phyloP scores from a whole-genome alignment of 2,329 filamentous ascomycete species.

The Aciculosporium take region DNA sequence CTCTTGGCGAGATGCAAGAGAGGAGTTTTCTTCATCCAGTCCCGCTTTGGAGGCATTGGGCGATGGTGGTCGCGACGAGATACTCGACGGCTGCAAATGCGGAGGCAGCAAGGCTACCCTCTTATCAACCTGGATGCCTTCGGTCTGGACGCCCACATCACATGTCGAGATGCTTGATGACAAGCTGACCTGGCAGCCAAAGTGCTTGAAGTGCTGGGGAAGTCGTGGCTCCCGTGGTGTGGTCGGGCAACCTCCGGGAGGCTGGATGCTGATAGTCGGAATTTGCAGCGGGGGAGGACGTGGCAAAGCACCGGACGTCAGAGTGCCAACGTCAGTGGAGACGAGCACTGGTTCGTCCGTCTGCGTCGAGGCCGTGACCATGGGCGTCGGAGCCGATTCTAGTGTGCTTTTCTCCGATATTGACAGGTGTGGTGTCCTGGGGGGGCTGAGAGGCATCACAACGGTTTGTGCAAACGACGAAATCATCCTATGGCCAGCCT shows the following conservation, averaged over 20 bases:
- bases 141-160: conserved; percentile 56
- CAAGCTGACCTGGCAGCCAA: conserved; percentile 60
- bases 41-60: conserved; percentile 24
- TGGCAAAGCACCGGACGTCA: conserved; percentile 13
- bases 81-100: conserved; percentile 66
- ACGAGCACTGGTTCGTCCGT: conserved; percentile 26
- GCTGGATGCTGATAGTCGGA: conserved; percentile 82
- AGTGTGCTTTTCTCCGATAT: conserved; percentile 25
- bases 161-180: conserved; percentile 11
- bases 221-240: conserved; percentile 62
- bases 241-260: conserved; percentile 69
- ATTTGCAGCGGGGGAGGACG: conserved; percentile 39
- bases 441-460: conserved; percentile 39
- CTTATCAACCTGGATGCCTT: conserved; percentile 75
- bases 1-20: conserved; percentile 22
- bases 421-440: conserved; percentile 46
- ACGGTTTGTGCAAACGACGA: conserved; percentile 26
- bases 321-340: conserved; percentile 8
- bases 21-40: conserved; percentile 28
- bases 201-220: conserved; percentile 70
- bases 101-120: conserved; percentile 59
- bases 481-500: conserved; percentile 37
- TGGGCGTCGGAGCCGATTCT: conserved; percentile 21
- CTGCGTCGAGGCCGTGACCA: conserved; percentile 47
- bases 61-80: conserved; percentile 47